Percentiles rank a stretch among this genome's conserved stretches.
Conservation (phyloP, 805 yeast genomes). For the Candida andamanensis region DNA sequence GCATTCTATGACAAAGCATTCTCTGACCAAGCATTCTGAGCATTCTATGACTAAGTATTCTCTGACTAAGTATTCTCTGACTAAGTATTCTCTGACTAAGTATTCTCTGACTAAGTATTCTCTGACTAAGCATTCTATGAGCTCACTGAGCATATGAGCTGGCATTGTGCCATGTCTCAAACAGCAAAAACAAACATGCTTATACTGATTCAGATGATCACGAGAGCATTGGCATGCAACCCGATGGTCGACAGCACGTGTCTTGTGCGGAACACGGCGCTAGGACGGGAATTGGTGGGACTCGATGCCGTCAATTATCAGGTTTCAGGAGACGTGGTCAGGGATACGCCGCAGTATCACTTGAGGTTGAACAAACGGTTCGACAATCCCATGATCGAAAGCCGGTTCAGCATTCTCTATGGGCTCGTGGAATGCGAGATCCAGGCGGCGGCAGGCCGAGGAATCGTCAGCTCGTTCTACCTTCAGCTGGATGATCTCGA, state of each 20-base stretch:
- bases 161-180: too few relatives aligned
- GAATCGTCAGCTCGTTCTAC: slow-evolving; percentile 36
- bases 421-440: slow-evolving; percentile 36
- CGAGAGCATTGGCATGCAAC: slow-evolving; percentile 23
- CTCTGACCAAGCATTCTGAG: too few relatives aligned
- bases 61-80: too few relatives aligned
- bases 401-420: slow-evolving; percentile 27
- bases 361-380: slow-evolving; percentile 16
- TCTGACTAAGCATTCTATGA: too few relatives aligned
- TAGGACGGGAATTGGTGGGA: slow-evolving; percentile 10
- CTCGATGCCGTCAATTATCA: slow-evolving; percentile 3
- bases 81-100: too few relatives aligned
- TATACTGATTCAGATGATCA: not conserved
- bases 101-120: too few relatives aligned
- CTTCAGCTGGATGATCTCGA: slow-evolving; percentile 40
- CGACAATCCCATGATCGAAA: slow-evolving; percentile 29
- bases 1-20: too few relatives aligned
- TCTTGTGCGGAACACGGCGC: slow-evolving; percentile 22
- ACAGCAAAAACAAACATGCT: not conserved
- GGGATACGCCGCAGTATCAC: slow-evolving; percentile 1
- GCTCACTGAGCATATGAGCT: too few relatives aligned
- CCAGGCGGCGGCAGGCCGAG: slow-evolving; percentile 26
- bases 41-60: too few relatives aligned
- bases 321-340: slow-evolving; percentile 6
- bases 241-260: slow-evolving; percentile 21